Conservation (phyloP, 805 yeast genomes). For the Wickerhamiella dianesei region DNA sequence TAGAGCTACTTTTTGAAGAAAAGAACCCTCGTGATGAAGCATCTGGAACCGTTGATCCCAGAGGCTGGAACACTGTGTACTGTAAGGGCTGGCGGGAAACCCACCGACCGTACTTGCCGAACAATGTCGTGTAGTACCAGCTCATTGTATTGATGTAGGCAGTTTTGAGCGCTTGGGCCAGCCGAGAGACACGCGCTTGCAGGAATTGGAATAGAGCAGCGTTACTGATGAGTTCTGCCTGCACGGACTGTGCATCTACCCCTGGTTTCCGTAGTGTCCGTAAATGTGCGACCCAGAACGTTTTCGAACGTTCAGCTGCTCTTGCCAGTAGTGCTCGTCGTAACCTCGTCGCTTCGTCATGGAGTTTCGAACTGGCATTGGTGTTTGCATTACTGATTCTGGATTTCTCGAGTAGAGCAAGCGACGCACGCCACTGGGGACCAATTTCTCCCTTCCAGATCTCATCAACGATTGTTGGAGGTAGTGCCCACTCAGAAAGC, state of each 20-base stretch:
- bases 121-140: constrained; percentile 81
- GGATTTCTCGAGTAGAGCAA: constrained; percentile 17
- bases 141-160: constrained; percentile 82
- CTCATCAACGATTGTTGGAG: constrained; percentile 53
- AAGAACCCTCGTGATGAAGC: neutral
- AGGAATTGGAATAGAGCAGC: constrained; percentile 50
- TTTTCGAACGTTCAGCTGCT: constrained; percentile 64
- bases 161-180: constrained; percentile 58
- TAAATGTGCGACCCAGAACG: constrained; percentile 50
- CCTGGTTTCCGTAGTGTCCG: constrained; percentile 53
- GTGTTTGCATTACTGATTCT: neutral
- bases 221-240: constrained; percentile 48
- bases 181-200: constrained; percentile 36
- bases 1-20: constrained; percentile 3
- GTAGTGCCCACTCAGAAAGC: constrained; percentile 60
- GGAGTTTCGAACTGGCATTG: neutral
- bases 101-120: constrained; percentile 31
- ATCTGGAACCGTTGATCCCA: constrained; percentile 7
- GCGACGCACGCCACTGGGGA: constrained; percentile 40
- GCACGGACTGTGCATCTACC: constrained; percentile 60
- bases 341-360: constrained; percentile 6
- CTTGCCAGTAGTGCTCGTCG: constrained; percentile 40
- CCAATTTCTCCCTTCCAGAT: constrained; percentile 46
- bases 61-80: constrained; percentile 2
- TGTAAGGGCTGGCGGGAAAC: constrained; percentile 15